phyloP scores from a whole-genome alignment of 2,329 filamentous ascomycete species.

The Rasamsonia emersonii region DNA sequence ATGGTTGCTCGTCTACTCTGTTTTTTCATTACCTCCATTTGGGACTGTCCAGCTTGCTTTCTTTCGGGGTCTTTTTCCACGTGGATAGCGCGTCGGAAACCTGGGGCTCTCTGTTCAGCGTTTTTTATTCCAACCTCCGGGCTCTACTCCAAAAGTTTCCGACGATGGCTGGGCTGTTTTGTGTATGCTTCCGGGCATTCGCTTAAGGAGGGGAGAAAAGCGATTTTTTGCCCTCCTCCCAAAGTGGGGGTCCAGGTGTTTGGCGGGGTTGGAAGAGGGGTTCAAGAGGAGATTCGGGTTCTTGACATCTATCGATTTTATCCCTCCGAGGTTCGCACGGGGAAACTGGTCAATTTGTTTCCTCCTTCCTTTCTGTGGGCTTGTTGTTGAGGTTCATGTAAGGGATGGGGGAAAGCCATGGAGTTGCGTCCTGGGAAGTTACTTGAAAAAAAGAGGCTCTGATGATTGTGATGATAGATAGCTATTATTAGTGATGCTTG shows the following conservation, averaged over 20 bases:
- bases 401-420: conserved; percentile 15
- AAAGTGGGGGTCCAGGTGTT: conserved; percentile 23
- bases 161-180: no score
- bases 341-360: conserved; percentile 29
- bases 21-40: no score
- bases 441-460: conserved; percentile 21
- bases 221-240: conserved; percentile 2
- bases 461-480: conserved; percentile 10
- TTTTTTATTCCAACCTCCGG: no score
- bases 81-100: conserved; percentile 6
- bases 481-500: conserved; percentile 13
- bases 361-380: conserved; percentile 12
- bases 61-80: not conserved
- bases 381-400: conserved; percentile 7
- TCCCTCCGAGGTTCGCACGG: conserved; percentile 15
- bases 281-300: conserved; percentile 6
- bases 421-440: conserved; percentile 30
- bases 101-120: no score
- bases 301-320: conserved; percentile 10
- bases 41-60: conserved; percentile 6
- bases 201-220: no score
- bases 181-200: no score
- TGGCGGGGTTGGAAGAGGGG: conserved; percentile 25
- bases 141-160: no score
- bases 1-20: no score